Evolutionary conservation across 345 rosid species (phyloP).

Genomic region (Euclidium syriacum): DNA sequence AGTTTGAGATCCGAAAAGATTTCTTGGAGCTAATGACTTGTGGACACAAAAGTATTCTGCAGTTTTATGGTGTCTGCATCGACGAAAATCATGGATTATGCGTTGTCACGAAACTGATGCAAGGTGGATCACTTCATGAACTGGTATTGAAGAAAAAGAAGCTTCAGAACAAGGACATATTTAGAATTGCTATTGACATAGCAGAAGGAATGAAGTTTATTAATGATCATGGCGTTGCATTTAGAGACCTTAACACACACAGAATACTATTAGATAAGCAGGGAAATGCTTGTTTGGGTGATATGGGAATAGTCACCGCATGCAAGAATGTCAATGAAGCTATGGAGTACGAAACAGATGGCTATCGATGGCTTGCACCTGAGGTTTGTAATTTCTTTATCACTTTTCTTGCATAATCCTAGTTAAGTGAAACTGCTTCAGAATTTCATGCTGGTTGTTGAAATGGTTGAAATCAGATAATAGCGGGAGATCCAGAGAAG

Average conservation of each 20-base stretch:
- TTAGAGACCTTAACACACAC: conserved; percentile 80
- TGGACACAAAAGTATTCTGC: conserved; percentile 78
- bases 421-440: neutral
- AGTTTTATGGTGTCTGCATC: conserved; percentile 77
- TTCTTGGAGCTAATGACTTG: conserved; percentile 91
- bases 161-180: conserved; percentile 69
- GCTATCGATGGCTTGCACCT: conserved; percentile 97
- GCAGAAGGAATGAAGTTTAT: conserved; percentile 84
- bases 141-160: conserved; percentile 69
- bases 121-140: conserved; percentile 87
- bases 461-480: conserved; percentile 52
- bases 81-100: conserved; percentile 91
- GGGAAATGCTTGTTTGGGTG: conserved; percentile 82
- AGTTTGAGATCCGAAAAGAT: conserved; percentile 74
- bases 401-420: neutral
- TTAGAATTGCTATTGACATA: conserved; percentile 67
- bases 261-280: conserved; percentile 78
- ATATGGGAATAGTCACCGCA: conserved; percentile 81
- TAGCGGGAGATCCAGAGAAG: conserved; percentile 91
- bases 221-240: conserved; percentile 79
- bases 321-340: conserved; percentile 83
- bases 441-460: neutral
- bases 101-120: conserved; percentile 82
- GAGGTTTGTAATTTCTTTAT: conserved; percentile 60
- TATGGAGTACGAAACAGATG: conserved; percentile 96